These are phyloP conservation scores for Cajanus cajan DNA, from an alignment of 306 rosid species.

Conservation along the genomic window DNA sequence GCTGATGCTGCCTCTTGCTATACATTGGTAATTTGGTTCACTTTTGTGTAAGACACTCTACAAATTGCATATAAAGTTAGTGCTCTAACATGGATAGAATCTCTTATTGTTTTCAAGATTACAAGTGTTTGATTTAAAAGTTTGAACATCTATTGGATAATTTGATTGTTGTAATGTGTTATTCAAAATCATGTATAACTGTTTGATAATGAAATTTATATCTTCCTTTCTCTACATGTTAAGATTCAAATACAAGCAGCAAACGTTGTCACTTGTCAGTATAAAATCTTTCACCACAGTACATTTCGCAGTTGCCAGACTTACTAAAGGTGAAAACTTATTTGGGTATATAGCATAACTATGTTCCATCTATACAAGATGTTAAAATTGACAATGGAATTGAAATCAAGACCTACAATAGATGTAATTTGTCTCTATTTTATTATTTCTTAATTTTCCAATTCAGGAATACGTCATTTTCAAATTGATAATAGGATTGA, in stretches of 20 bases:
- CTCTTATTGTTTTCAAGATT: not conserved
- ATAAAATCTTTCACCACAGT: not conserved
- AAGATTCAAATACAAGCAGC: not conserved
- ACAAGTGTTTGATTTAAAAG: not conserved
- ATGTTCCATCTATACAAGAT: not conserved
- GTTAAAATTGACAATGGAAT: not conserved
- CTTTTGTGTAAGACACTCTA: not conserved
- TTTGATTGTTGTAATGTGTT: not conserved
- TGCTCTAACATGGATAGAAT: not conserved
- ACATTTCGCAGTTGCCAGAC: not conserved
- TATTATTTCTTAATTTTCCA: not conserved
- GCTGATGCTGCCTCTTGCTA: not conserved
- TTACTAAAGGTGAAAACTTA: not conserved
- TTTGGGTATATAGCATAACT: not conserved
- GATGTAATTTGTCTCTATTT: not conserved
- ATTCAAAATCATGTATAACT: not conserved
- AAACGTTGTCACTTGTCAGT: not conserved
- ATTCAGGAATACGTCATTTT: not conserved
- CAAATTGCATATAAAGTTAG: not conserved
- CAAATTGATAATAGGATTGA: not conserved
- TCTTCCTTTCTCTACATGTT: not conserved
- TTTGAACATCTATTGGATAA: not conserved
- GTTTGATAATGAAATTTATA: not conserved
- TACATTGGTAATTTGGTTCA: not conserved
- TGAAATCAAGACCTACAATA: not conserved